Base-by-base conservation (phyloP, 768 basidiomycete species). In the Fibroporia radiculosa region DNA sequence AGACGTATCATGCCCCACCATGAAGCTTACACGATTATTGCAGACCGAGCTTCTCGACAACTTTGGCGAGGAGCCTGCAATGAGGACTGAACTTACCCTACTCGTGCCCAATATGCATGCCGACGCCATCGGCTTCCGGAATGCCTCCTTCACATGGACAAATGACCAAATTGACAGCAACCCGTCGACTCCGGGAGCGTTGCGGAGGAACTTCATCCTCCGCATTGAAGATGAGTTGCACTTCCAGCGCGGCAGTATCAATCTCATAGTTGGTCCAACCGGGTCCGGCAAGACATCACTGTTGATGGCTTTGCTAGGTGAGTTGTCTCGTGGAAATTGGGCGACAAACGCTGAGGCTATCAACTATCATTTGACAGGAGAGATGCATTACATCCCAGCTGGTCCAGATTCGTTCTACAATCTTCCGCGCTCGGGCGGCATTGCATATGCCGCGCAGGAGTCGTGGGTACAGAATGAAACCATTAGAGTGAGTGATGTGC, bases 61-160 rank as follows among this genome's bases (percentile, higher is more conserved):
- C n/a, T 46, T 46, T 24, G 12, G 40, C 3, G 8, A 6, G 12
- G 26, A 26, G 13, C 11, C 6, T 11, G 6, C 28, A 10, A 26
- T 13, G 41, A 25, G 10, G 22, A 14, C 16, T 20, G 46, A 54
- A 12, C 22, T 37, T 2, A 11, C 24, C 1, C 27, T 43, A 29
- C 19, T 25, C 18, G 16, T 7, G 37, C 12, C 38, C 37, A 28
- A 37, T 23, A 31, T 40, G 13, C 36, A 48, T 33, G 39, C 34
- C 6, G 64, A 67, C 13, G 59, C 60, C 2, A 70, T 81, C 41
- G 78, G 78, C 3, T 74, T 81, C 50, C 63, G 66, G 13, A 62
- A 79, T 46, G 74, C 78, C 0, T 59, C 59, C 2, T 85, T 83
- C 54, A 62, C 71, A 0, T 85, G 82, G 82, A 66, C 71, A 0